phyloP scores from a whole-genome alignment of 164 flowering plant genomes.

The Tinospora cordifolia region DNA sequence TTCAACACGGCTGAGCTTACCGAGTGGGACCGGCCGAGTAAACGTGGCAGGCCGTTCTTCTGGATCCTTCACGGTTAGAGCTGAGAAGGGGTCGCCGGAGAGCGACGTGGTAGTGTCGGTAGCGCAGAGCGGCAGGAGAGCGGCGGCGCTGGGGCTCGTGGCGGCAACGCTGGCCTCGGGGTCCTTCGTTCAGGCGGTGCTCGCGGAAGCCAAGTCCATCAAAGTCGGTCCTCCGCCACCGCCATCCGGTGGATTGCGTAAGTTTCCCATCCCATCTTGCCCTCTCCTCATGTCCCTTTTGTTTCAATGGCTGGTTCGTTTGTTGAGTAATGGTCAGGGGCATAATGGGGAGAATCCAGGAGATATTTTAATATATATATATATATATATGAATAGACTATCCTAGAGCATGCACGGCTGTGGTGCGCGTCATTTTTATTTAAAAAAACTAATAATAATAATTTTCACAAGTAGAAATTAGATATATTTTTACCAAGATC shows the following conservation, averaged over 20 bases:
- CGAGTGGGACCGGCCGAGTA: conserved; percentile 24
- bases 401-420: too few relatives aligned
- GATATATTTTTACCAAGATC: too few relatives aligned
- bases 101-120: conserved; percentile 17
- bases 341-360: too few relatives aligned
- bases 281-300: too few relatives aligned
- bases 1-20: conserved; percentile 34
- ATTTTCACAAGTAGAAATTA: too few relatives aligned
- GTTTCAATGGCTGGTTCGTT: too few relatives aligned
- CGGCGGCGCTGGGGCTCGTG: conserved; percentile 63
- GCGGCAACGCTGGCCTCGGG: conserved; percentile 65
- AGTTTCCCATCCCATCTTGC: conserved; percentile 23
- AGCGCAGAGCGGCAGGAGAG: conserved; percentile 66
- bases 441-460: too few relatives aligned
- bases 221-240: conserved; percentile 87
- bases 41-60: conserved; percentile 24
- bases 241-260: conserved; percentile 89
- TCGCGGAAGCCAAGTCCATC: conserved; percentile 65
- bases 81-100: conserved; percentile 47
- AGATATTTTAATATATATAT: too few relatives aligned
- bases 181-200: conserved; percentile 61
- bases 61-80: conserved; percentile 33
- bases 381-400: too few relatives aligned
- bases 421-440: too few relatives aligned
- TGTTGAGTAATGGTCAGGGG: too few relatives aligned